Percentiles rank a stretch among this genome's conserved stretches.
Conservation (phyloP, 1,284 basidiomycete species). For the Moesziomyces antarcticus region DNA sequence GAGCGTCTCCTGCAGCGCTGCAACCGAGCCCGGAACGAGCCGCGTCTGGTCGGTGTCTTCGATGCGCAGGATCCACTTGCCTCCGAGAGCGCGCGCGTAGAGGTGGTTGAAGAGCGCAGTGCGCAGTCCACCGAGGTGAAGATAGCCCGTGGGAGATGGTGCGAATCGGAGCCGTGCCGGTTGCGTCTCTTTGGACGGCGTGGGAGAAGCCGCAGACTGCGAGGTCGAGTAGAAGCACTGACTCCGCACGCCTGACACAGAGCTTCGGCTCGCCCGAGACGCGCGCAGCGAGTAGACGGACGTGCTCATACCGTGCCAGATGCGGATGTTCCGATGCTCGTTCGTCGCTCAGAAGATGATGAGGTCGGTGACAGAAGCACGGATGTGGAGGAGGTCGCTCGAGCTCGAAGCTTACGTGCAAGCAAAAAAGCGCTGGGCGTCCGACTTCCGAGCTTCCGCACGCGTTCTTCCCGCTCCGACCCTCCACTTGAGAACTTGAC, state of each 20-base stretch:
- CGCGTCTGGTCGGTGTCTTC: constrained; percentile 85
- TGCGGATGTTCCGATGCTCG: not conserved
- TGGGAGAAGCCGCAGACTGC: not conserved
- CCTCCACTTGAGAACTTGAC: too few relatives aligned
- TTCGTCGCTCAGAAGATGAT: not conserved
- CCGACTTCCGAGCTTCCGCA: not conserved
- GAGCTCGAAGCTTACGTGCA: too few relatives aligned
- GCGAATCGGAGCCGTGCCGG: constrained; percentile 80
- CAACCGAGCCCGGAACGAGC: constrained; percentile 82
- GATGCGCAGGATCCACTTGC: constrained; percentile 89
- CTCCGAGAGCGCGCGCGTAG: constrained; percentile 81
- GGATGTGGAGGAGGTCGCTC: not conserved
- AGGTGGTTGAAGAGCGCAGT: constrained; percentile 95
- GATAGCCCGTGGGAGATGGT: constrained; percentile 91
- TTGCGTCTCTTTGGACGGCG: constrained; percentile 1
- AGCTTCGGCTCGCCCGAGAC: not conserved
- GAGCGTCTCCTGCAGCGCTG: constrained; percentile 80
- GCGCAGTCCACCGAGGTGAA: constrained; percentile 94
- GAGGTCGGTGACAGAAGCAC: not conserved
- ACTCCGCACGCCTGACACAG: not conserved
- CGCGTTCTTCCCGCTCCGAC: too few relatives aligned
- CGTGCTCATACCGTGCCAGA: not conserved
- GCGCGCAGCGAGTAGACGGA: not conserved
- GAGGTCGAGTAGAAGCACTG: constrained; percentile 2
- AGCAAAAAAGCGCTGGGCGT: not conserved